Conservation (phyloP, 1,284 basidiomycete species). For the Cryptococcus sp. region DNA sequence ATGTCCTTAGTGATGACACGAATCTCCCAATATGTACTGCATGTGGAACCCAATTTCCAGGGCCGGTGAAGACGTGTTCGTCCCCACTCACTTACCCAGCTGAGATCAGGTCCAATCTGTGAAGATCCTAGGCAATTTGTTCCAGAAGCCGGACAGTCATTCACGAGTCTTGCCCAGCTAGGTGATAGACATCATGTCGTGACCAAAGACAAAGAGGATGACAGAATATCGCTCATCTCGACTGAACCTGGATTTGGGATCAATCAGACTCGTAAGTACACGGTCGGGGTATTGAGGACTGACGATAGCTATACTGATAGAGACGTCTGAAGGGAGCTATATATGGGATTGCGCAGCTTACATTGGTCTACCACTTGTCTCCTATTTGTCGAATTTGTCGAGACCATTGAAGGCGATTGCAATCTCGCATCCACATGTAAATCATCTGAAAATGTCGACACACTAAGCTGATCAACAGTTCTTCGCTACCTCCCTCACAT, state of each 20-base stretch:
- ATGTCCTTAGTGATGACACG: constrained; percentile 28
- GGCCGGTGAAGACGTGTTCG: constrained; percentile 20
- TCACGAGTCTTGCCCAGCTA: constrained; percentile 36
- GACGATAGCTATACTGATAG: constrained; percentile 38
- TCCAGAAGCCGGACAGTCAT: constrained; percentile 35
- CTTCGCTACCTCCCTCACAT: constrained; percentile 43
- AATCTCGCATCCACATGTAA: constrained; percentile 46
- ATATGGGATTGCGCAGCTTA: constrained; percentile 46
- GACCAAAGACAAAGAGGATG: constrained; percentile 35
- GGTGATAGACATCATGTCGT: constrained; percentile 19
- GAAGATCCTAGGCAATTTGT: constrained; percentile 41
- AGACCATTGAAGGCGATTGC: constrained; percentile 40
- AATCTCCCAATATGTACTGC: constrained; percentile 41
- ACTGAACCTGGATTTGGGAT: constrained; percentile 40
- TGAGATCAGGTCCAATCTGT: constrained; percentile 28
- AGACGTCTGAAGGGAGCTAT: constrained; percentile 34
- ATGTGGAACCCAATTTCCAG: constrained; percentile 43
- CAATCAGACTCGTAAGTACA: constrained; percentile 41
- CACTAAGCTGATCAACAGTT: constrained; percentile 25
- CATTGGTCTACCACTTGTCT: constrained; percentile 30
- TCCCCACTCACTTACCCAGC: background rate
- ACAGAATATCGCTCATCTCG: constrained; percentile 30
- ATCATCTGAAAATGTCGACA: background rate
- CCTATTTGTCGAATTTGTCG: constrained; percentile 22
- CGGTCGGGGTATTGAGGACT: background rate